Evolutionary conservation across 371 early-diverging fungal species (phyloP), one percentile per base, ranked within the genome.

Genomic region (Fennellomyces sp.): DNA sequence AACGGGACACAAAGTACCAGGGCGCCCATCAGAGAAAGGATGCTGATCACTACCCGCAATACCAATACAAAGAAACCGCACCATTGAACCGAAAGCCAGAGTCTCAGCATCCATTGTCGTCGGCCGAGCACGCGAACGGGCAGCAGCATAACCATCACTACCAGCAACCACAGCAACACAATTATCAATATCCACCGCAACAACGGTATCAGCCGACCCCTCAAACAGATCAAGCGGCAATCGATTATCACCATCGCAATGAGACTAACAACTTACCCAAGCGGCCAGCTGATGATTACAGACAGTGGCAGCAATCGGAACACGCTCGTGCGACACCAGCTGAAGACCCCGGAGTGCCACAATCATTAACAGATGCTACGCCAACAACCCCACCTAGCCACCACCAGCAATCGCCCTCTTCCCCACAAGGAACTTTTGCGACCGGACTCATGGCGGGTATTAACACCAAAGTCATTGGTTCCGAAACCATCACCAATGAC

Each of bases 401-500:
- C 26, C 23, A 63, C 31, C 48, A 47, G 41, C 45, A 65, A 38
- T 51, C 30, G 27, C 56, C 52, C 19, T 29, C 54, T 15, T n/a
- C 54, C 12, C 39, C 66, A 61, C 42, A 55, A 13, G 52, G 52
- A 17, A 17, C 58, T 30, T 59, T 63, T 63, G 13, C 69, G 62
- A 25, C 30, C 23, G 33, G 54, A 52, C 41, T 52, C 50, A 57
- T 75, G 48, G 64, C 69, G n/a, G 76, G 72, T 30, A 69, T 88
- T 11, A 64, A 68, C 23, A 69, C 90, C 21, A 73, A 78, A 54
- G 86, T 94, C 6, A 67, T 84, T 17, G 86, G 87, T 35, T 88
- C 90, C 23, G 74, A 79, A 29, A 82, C 88, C 59, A 75, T 78
- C 51, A 77, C 78, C n/a, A 89, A 86, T 66, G 84, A 88, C 27